phyloP scores from a whole-genome alignment of 1,284 basidiomycete species.

The Naganishia liquefaciens region DNA sequence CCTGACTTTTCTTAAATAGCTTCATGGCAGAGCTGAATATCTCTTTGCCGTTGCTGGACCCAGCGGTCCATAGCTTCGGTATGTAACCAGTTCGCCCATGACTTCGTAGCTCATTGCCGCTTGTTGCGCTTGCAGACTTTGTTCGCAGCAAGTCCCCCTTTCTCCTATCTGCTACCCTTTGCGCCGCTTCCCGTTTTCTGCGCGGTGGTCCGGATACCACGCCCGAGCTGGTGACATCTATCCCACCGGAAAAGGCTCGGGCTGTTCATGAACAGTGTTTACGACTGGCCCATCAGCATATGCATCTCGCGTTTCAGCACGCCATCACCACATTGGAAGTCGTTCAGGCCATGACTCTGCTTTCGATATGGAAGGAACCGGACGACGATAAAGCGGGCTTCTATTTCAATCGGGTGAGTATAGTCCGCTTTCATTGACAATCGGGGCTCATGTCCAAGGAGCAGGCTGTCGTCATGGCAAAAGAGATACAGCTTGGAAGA shows the following conservation, averaged over 20 bases:
- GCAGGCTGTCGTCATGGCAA: slow-evolving; percentile 43
- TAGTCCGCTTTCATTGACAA: not conserved
- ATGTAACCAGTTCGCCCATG: not conserved
- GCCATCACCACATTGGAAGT: slow-evolving; percentile 40
- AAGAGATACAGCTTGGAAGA: slow-evolving; percentile 42
- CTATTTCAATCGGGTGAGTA: slow-evolving; percentile 43
- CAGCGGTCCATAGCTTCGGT: slow-evolving; percentile 37
- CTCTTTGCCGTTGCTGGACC: slow-evolving; percentile 40
- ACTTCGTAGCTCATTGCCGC: slow-evolving; percentile 29
- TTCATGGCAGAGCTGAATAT: slow-evolving; percentile 42
- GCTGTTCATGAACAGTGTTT: slow-evolving; percentile 44
- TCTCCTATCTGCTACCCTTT: slow-evolving; percentile 42
- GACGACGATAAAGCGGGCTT: slow-evolving; percentile 47
- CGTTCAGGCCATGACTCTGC: slow-evolving; percentile 40
- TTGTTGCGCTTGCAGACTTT: slow-evolving; percentile 34
- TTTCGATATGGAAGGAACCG: slow-evolving; percentile 45
- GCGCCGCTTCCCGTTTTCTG: slow-evolving; percentile 43
- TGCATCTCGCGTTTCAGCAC: slow-evolving; percentile 44
- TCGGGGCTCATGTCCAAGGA: not conserved
- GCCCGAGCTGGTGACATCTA: slow-evolving; percentile 21
- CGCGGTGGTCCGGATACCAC: slow-evolving; percentile 32
- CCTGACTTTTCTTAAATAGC: slow-evolving; percentile 21
- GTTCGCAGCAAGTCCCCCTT: slow-evolving; percentile 41
- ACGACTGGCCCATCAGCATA: slow-evolving; percentile 41
- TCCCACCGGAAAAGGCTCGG: slow-evolving; percentile 37